Evolutionary conservation across 345 rosid genomes (phyloP), one percentile per base, ranked within the genome.

Genomic region (Corchorus olitorius): DNA sequence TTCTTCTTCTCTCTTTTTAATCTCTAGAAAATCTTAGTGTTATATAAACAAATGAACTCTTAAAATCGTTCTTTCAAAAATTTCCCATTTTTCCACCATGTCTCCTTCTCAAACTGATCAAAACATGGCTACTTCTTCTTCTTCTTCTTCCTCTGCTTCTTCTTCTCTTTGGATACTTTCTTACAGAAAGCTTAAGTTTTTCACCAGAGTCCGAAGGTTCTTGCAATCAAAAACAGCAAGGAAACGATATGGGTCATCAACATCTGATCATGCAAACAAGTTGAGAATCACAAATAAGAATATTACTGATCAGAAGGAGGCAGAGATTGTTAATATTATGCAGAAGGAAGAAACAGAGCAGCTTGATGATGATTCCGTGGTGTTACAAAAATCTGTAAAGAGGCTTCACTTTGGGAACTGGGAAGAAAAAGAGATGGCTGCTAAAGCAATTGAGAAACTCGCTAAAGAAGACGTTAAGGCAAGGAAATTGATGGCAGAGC

Each of bases 311-410:
- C 27, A 27, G 27, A 74, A 60, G 27, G 72, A 59, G 37, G 46
- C 12, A 0, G 66, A 65, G 46, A n/a, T 14, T 12, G n/a, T n/a
- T n/a, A n/a, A n/a, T n/a, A 43, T 50, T 39, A 39, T 39, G 43
- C 5, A 39, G 46, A 76, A 65, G 41, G 10, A 5, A 15, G 80
- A 65, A 6, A 78, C 34, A 13, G 74, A 5, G 46, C 65, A 5
- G 37, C 61, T 53, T 33, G 86, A 80, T 50, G 83, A 83, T 46
- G 84, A 75, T 59, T 75, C 86, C 59, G 81, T 84, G 78, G 83
- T 79, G 71, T 72, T 96, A 65, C 98, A 90, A 46, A 96, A 78
- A 78, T 86, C 97, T 4, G 99, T 96, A 59, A 96, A 96, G 85
- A 89, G 78, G 72, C 88, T 96, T 84, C 93, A 88, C 81, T 96